Percentiles rank a stretch among this genome's conserved stretches.
Evolutionary conservation across 768 basidiomycete species (phyloP).

Genomic region (Fistulinella prunicolor): DNA sequence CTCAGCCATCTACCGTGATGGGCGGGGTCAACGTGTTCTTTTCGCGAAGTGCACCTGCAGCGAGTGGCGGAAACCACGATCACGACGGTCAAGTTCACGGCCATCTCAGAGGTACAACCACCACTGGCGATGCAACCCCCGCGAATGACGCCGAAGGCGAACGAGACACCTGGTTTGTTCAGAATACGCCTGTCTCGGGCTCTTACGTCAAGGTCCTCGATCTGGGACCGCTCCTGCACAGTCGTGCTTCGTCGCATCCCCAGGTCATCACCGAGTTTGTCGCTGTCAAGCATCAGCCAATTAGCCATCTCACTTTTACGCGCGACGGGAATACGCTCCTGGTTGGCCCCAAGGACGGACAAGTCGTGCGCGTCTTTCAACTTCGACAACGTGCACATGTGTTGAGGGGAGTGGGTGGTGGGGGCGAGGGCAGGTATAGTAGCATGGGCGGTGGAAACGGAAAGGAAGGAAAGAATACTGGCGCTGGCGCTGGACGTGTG

Average conservation of each 20-base stretch:
- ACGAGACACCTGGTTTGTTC: constrained; percentile 4
- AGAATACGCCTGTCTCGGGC: constrained; percentile 28
- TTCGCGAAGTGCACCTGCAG: constrained; percentile 62
- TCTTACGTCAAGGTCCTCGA: constrained; percentile 59
- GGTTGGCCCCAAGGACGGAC: constrained; percentile 55
- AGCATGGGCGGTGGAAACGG: neutral
- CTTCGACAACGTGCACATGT: constrained; percentile 29
- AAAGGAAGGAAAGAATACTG: constrained; percentile 3
- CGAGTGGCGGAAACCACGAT: constrained; percentile 20
- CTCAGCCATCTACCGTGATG: constrained; percentile 21
- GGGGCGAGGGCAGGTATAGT: neutral
- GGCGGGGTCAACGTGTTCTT: constrained; percentile 43
- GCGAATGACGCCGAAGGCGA: constrained; percentile 12
- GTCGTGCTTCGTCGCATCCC: constrained; percentile 20
- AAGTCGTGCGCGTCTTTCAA: constrained; percentile 48
- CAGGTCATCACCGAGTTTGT: constrained; percentile 46
- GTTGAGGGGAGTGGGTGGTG: constrained; percentile 13
- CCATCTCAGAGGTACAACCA: constrained; percentile 16
- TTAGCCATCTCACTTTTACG: constrained; percentile 50
- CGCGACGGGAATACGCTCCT: constrained; percentile 50
- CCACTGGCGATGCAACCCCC: constrained; percentile 10
- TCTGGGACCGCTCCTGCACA: constrained; percentile 36
- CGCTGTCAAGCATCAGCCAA: constrained; percentile 44
- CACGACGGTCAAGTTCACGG: constrained; percentile 4
- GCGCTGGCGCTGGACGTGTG: constrained; percentile 1